These are phyloP conservation scores for Ogataea kodamae DNA, from an alignment of 805 yeast genomes.

Conservation along the genomic window DNA sequence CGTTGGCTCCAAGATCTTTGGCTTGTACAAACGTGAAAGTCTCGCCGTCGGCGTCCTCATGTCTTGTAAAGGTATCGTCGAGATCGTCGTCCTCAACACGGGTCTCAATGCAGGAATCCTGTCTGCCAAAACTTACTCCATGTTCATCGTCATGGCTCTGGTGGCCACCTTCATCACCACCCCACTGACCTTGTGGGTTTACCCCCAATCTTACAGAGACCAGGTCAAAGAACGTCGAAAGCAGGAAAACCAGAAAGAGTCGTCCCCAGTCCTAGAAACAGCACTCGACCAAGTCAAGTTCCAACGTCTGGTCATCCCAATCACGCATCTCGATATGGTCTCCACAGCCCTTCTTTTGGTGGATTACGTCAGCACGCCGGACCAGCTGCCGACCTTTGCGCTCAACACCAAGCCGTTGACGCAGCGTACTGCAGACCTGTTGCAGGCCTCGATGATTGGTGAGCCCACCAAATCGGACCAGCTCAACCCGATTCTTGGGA, in stretches of 20 bases:
- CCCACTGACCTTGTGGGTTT: conserved; percentile 59
- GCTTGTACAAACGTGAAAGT: conserved; percentile 70
- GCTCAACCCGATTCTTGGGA: conserved; percentile 36
- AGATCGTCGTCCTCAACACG: conserved; percentile 70
- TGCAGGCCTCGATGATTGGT: conserved; percentile 53
- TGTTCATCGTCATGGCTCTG: conserved; percentile 82
- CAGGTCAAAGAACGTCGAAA: conserved; percentile 37
- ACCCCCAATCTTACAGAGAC: conserved; percentile 61
- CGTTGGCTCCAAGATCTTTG: conserved; percentile 57
- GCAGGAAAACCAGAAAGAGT: conserved; percentile 5
- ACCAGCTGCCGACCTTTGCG: conserved; percentile 40
- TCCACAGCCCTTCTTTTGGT: conserved; percentile 30
- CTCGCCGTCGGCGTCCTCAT: conserved; percentile 73
- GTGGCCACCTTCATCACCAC: conserved; percentile 77
- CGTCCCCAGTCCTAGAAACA: conserved; percentile 31
- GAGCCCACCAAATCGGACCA: conserved; percentile 20
- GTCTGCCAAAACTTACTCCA: conserved; percentile 61
- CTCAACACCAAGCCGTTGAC: conserved; percentile 57
- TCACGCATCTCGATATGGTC: conserved; percentile 28
- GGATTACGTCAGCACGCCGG: conserved; percentile 26
- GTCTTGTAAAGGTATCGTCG: conserved; percentile 89
- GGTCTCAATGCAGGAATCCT: conserved; percentile 73
- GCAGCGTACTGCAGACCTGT: conserved; percentile 64
- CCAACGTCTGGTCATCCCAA: conserved; percentile 25
- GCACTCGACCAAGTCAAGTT: conserved; percentile 21